Base-by-base conservation (phyloP, 1,284 basidiomycete species). In the Cryptococcus amylolentus region DNA sequence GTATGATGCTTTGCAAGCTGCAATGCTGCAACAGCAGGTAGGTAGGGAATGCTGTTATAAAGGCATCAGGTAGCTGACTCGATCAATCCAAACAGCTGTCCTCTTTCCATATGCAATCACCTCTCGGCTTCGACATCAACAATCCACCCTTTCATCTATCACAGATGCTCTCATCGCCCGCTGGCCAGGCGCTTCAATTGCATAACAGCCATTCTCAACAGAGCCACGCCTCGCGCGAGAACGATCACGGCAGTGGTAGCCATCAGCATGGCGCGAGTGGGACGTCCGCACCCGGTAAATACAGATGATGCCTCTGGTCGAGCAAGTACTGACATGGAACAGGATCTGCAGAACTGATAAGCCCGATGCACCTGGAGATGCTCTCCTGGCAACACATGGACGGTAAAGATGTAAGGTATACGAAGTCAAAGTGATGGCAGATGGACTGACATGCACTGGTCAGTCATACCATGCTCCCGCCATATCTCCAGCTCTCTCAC, bases 51-150 rank as follows among this genome's bases (percentile, higher is more conserved):
- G 8, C 5, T 18, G 5, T 26, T 8, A 14, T 42, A 7, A 13
- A 45, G 14, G 35, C 40, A 18, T 26, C 35, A 18, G 16, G 14
- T 35, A 35, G 35, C 23, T 40, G 38, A 35, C 35, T 45, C 31
- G n/a, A 41, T 45, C 31, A 8, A 41, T 10, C 12, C 10, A 35
- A 35, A 35, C 60, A 78, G 75, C 71, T 78, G 43, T 74, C 76
- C 57, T 62, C 69, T 23, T 73, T 78, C 45, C 75, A 77, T 60
- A 77, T 78, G 75, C 76, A 77, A 63, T 77, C 75, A 5, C 76
- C 76, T 1, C 63, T 71, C 9, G 55, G 72, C 5, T 68, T 77
- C 45, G 71, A 66, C 26, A 55, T 62, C 8, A 61, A 51, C 42
- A 71, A 71, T 52, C 68, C 66, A 4, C 58, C 63, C 26, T 68